phyloP scores from a whole-genome alignment of 345 rosid genomes.

The Gossypium arboreum region DNA sequence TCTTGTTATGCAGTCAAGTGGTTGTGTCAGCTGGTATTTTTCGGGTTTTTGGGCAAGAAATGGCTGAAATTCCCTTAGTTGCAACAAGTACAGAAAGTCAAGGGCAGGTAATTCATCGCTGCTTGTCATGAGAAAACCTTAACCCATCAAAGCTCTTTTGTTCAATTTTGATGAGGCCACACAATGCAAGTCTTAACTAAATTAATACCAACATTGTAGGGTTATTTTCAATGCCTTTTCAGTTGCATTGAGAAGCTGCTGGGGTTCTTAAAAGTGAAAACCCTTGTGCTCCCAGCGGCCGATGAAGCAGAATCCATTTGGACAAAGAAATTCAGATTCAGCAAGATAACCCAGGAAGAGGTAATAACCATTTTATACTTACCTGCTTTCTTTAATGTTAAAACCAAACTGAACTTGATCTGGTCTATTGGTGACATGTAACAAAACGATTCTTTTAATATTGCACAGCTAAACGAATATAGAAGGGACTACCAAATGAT shows the following conservation, averaged over 20 bases:
- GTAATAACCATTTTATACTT: slow-evolving; percentile 25
- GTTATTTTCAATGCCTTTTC: slow-evolving; percentile 79
- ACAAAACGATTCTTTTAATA: background rate
- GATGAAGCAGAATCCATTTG: slow-evolving; percentile 89
- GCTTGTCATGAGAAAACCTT: background rate
- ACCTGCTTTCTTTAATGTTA: background rate
- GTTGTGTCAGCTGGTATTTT: slow-evolving; percentile 77
- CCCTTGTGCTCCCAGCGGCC: slow-evolving; percentile 81
- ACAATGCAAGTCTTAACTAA: background rate
- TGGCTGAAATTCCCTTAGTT: slow-evolving; percentile 91
- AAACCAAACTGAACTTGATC: background rate
- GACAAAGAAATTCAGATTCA: slow-evolving; percentile 79
- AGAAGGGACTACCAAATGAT: slow-evolving; percentile 65
- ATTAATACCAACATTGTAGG: slow-evolving; percentile 39
- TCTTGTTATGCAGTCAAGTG: slow-evolving; percentile 50
- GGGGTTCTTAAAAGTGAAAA: slow-evolving; percentile 56
- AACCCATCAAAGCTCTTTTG: background rate
- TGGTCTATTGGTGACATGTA: too few species aligned
- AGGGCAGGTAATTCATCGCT: slow-evolving; percentile 51
- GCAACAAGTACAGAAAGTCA: slow-evolving; percentile 67
- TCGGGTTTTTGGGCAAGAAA: slow-evolving; percentile 71
- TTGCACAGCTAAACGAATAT: slow-evolving; percentile 36
- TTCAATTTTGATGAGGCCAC: background rate
- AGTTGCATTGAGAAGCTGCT: slow-evolving; percentile 69
- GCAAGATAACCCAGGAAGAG: slow-evolving; percentile 56